Base-by-base conservation (phyloP, 139 green algal genomes). In the Chlorella sp. region DNA sequence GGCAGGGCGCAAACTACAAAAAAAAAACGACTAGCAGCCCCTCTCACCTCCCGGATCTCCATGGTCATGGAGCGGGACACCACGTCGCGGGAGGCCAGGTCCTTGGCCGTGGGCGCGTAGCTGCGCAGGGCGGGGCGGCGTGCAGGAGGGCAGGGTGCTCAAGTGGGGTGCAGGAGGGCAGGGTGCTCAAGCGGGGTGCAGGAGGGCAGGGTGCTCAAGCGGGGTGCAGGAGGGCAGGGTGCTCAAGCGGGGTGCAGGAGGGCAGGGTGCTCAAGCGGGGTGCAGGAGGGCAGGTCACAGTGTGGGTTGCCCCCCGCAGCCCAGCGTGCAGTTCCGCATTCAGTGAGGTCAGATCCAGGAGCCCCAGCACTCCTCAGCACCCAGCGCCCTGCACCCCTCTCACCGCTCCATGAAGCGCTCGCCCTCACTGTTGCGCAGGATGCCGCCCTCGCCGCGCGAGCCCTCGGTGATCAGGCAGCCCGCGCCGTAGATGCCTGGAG, bases 381-480 rank as follows among this genome's bases (percentile, higher is more conserved):
- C 65, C 65, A 17, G 65, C 65, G 3, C n/a, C 0, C 32, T n/a
- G 6, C 65, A n/a, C 16, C 65, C 64, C 0, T 3, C 72, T 54
- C 72, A 78, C 91, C 97, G 89, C 90, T 99, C 97, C 97, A 99
- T 99, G 91, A 99, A 99, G 60, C 96, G 92, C 93, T 99, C 97
- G 41, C 97, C 97, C 91, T 99, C 92, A 56, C 41, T 94, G 94
- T 99, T 99, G 73, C 97, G 90, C 84, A 99, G 90, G 78, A 99
- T 97, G 82, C 97, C 97, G 30, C 97, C 97, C 92, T 99, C 97
- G 22, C 97, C 97, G 22, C 97, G 90, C 14, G 87, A 94, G 67
- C 97, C 97, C 92, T 99, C 97, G 9, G 97, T 99, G 92, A 99
- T 99, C 1, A 99, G 90, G 94, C 97, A 99, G 64, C 97, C 97